Evolutionary conservation across 805 yeast genomes (phyloP), one percentile per base, ranked within the genome.

Genomic region (Candida pseudoglaebosa): DNA sequence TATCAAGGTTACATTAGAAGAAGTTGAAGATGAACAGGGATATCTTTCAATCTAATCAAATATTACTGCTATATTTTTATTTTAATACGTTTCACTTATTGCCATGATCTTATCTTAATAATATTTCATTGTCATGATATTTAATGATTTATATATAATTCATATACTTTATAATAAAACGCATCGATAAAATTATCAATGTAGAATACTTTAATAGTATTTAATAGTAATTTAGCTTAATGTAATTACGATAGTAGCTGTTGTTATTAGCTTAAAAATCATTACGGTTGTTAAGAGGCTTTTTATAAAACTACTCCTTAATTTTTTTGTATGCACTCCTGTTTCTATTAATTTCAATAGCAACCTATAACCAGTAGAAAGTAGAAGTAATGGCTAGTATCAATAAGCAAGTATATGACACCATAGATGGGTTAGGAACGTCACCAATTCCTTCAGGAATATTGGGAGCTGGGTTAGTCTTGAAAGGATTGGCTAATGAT

Each of bases 401-500:
- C 15, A 30, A 16, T 12, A 9, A 19, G 8, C 24, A 32, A 14
- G 24, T 32, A 8, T 19, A 5, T 14, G 22, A 19, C 22, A 13
- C 19, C 20, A n/a, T 33, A 17, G 36, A 40, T 21, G 28, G 24
- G 5, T 34, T 38, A 28, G 35, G 38, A 14, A 33, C 39, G 16
- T 33, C 44, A 3, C 44, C 47, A 7, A 29, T 37, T 22, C 47
- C 47, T n/a, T 33, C 47, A 5, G 28, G 21, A 13, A 12, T 43
- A 13, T 24, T 43, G 9, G 47, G 44, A 12, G 33, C 39, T 16
- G 17, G 32, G 8, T 33, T 43, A 19, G 12, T 24, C 12, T 24
- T 17, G 14, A 35, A 35, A 26, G 31, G 38, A 10, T 18, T 32
- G 5, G 12, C 26, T 12, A 19, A 22, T 4, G 24, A 32, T 17